A percentile compares a stretch with the other conserved stretches of the same genome.
Conservation (phyloP, 192 early-diverging fungal species). For the Backusella macrospora region DNA sequence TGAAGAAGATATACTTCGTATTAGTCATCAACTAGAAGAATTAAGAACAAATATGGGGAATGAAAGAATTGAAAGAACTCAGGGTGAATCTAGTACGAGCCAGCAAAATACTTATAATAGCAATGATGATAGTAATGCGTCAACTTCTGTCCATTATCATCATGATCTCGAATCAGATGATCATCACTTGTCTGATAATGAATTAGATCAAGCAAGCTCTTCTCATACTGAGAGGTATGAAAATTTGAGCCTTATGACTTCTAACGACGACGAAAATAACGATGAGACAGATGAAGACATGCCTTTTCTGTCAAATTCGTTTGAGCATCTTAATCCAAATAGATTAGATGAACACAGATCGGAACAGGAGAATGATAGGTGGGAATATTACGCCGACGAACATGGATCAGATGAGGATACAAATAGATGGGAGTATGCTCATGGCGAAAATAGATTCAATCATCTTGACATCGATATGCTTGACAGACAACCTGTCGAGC, state of each 20-base stretch:
- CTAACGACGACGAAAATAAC: not conserved
- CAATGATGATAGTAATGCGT: not conserved
- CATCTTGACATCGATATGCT: not conserved
- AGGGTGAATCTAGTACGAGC: not conserved
- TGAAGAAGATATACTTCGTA: not conserved
- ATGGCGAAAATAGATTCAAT: not conserved
- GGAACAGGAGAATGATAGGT: not conserved
- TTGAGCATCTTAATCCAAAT: not conserved
- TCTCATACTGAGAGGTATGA: not conserved
- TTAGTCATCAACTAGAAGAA: constrained; percentile 1
- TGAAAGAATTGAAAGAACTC: not conserved
- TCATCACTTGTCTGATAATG: constrained; percentile 5
- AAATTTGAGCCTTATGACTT: not conserved
- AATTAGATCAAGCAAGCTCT: not conserved
- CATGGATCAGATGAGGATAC: not conserved
- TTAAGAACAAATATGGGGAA: not conserved
- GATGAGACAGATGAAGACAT: constrained; percentile 3
- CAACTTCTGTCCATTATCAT: constrained; percentile 3
- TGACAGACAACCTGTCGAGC: not conserved
- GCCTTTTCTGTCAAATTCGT: constrained; percentile 1
- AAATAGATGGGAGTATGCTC: constrained; percentile 6
- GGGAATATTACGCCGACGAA: not conserved
- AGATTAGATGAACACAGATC: constrained; percentile 1
- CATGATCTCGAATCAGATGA: not conserved
- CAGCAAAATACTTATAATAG: not conserved